Evolutionary conservation across 1,284 basidiomycete species (phyloP), one percentile per base, ranked within the genome.

Genomic region (Blastosporella zonata): DNA sequence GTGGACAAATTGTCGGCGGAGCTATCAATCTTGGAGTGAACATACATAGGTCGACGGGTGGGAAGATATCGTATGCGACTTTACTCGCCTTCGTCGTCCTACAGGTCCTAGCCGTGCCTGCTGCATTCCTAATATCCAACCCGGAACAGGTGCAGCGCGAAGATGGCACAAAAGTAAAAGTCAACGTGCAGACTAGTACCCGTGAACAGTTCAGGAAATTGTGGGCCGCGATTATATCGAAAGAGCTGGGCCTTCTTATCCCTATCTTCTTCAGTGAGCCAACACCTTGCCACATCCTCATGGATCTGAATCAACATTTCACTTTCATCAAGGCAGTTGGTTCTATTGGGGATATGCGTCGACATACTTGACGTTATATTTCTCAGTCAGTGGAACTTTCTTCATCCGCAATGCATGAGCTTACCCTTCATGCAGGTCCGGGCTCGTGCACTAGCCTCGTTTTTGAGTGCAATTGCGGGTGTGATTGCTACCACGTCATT

Each of bases 1-100:
- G 56, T 28, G 54, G 54, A 1, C 55, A 59, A 22, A 57, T 61
- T 15, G 50, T 58, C 20, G 58, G 59, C 49, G 59, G 59, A n/a
- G 51, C 53, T 12, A 58, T 59, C 29, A 57, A 57, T 37, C 50
- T 58, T 17, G 54, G 55, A 15, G 34, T 59, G 6, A 57, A 59
- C 43, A 40, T 46, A 7, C 46, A 53, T 43, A 53, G 47, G 21
- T 55, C 55, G 2, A 57, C 50, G 6, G 52, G 57, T 3, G 56
- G 56, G 27, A 61, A 59, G 31, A 46, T 58, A 8, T 61, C 56
- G 4, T 56, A 58, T 23, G 39, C 52, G 2, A 56, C 55, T 2
- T 50, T 56, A 2, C 44, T 57, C 6, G 47, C 49, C 28, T 57
- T 59, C 43, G 48, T 57, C 13, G 41, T 53, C 20, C 44, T 59